phyloP scores from a whole-genome alignment of 2,329 filamentous ascomycete species.

The Chaetoscypha palmicola region DNA sequence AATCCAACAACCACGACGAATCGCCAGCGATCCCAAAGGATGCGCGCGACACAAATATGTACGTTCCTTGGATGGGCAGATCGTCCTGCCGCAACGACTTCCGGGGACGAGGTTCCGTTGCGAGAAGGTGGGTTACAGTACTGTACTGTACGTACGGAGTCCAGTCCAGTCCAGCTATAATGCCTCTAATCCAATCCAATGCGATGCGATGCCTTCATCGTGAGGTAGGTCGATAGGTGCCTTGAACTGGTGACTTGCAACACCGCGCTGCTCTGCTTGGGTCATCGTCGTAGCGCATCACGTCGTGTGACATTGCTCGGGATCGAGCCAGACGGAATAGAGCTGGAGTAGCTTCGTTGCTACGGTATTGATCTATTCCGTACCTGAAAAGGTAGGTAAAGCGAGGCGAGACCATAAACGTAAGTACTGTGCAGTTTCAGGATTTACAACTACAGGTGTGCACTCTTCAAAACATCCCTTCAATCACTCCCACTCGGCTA shows the following conservation, averaged over 20 bases:
- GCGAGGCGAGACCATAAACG: too few species aligned
- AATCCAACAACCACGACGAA: not conserved
- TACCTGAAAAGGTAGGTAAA: not conserved
- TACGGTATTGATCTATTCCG: not conserved
- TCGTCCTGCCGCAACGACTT: not conserved
- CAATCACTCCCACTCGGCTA: not conserved
- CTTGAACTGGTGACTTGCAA: too few species aligned
- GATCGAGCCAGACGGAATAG: not conserved
- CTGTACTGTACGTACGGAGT: too few species aligned
- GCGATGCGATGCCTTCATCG: too few species aligned
- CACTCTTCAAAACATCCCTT: not conserved
- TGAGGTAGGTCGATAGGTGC: too few species aligned
- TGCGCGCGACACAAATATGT: not conserved
- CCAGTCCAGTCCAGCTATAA: too few species aligned
- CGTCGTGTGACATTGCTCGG: conserved; percentile 3
- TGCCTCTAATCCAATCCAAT: too few species aligned
- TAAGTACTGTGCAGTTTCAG: too few species aligned
- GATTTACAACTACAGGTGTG: not conserved
- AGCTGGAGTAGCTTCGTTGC: not conserved
- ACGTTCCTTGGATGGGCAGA: not conserved
- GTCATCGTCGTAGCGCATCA: conserved; percentile 3
- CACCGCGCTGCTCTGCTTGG: too few species aligned
- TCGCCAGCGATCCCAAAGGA: not conserved
- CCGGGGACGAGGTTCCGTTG: conserved; percentile 2
- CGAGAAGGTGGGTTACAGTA: too few species aligned